A percentile compares a stretch with the other conserved stretches of the same genome.
These are phyloP conservation scores for Usnea hakonensis DNA, from an alignment of 495 filamentous ascomycete species.

Conservation along the genomic window DNA sequence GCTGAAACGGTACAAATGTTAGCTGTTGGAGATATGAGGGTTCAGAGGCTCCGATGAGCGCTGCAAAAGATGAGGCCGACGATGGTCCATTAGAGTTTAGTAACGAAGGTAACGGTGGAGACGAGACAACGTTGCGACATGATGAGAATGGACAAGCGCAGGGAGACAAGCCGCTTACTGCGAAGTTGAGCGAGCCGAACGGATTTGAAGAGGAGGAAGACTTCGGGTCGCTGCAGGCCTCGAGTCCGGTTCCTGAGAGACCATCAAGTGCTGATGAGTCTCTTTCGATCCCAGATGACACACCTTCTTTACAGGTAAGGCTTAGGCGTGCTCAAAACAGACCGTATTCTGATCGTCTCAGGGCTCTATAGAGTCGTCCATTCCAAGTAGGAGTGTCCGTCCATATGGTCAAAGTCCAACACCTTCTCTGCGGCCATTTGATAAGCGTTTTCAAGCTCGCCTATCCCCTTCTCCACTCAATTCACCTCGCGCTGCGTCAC, in stretches of 20 bases:
- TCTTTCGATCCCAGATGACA: conserved; percentile 75
- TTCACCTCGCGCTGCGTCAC: conserved; percentile 65
- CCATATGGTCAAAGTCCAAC: conserved; percentile 51
- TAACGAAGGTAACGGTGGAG: conserved; percentile 21
- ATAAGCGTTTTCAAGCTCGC: conserved; percentile 85
- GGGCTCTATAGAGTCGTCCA: conserved; percentile 71
- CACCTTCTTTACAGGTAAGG: conserved; percentile 76
- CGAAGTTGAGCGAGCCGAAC: not conserved
- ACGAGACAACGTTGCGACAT: not conserved
- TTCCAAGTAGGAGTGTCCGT: conserved; percentile 57
- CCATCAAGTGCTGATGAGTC: conserved; percentile 41
- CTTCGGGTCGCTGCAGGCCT: conserved; percentile 3
- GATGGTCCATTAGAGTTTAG: conserved; percentile 20
- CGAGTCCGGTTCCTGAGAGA: conserved; percentile 14
- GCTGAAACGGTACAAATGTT: conserved; percentile 19
- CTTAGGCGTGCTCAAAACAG: not conserved
- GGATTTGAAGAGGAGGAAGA: conserved; percentile 14
- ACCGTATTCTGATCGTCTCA: conserved; percentile 31
- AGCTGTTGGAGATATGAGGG: conserved; percentile 22
- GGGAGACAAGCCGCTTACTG: not conserved
- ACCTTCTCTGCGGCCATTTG: conserved; percentile 84
- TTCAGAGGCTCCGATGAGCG: conserved; percentile 26
- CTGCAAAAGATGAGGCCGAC: conserved; percentile 27
- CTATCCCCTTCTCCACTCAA: conserved; percentile 52
- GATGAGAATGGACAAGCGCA: conserved; percentile 1